Conservation (phyloP, 768 basidiomycete species). For the Cystoderma amianthinum region DNA sequence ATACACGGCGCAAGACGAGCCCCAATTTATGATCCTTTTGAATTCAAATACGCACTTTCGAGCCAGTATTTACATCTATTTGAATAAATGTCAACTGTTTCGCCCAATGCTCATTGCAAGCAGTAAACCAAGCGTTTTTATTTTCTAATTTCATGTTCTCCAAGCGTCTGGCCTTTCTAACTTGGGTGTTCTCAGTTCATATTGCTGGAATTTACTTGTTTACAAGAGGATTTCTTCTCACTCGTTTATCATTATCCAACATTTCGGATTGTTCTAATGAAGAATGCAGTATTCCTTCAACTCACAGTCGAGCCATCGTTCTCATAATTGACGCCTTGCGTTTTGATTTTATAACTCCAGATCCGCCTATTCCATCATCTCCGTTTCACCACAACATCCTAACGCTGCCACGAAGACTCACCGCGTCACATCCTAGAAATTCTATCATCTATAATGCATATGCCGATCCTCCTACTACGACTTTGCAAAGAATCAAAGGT, state of each 20-base stretch:
- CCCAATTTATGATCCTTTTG: too few species aligned
- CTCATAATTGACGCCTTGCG: conserved; percentile 91
- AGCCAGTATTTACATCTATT: too few species aligned
- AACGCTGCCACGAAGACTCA: conserved; percentile 70
- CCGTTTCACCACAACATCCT: conserved; percentile 78
- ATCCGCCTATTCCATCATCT: conserved; percentile 55
- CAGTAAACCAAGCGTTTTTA: background rate
- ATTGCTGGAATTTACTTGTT: conserved; percentile 82
- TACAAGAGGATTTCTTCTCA: conserved; percentile 85
- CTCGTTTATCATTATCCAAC: conserved; percentile 63
- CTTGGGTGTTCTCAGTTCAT: conserved; percentile 65
- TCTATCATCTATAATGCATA: conserved; percentile 88
- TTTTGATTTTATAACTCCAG: conserved; percentile 84
- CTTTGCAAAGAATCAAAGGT: conserved; percentile 91
- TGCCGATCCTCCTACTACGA: conserved; percentile 93
- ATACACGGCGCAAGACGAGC: too few species aligned
- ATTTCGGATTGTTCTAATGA: conserved; percentile 32
- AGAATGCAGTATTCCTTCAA: conserved; percentile 45
- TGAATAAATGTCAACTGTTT: too few species aligned
- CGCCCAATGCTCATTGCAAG: too few species aligned
- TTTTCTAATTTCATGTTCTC: conserved; percentile 1
- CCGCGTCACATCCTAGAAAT: conserved; percentile 50
- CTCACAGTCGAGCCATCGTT: conserved; percentile 75
- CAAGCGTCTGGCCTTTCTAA: conserved; percentile 15
- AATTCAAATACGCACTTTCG: too few species aligned